Conservation (phyloP, 2,329 filamentous ascomycete genomes). For the Calonectria multiphialidica region DNA sequence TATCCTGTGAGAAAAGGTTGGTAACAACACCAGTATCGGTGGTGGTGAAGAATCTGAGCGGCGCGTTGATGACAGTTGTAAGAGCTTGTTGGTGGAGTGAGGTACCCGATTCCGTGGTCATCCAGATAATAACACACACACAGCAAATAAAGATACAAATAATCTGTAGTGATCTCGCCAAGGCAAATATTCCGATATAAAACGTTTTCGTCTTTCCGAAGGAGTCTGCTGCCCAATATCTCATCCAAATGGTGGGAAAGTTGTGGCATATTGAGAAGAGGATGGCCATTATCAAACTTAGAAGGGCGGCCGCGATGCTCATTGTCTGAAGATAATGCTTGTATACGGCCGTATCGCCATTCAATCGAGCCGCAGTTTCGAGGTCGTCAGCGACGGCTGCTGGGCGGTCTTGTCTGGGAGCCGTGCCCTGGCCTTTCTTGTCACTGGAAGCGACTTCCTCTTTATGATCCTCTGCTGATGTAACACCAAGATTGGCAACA, state of each 20-base stretch:
- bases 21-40: conserved; percentile 49
- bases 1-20: conserved; percentile 53
- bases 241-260: conserved; percentile 50
- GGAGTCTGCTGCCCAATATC: conserved; percentile 32
- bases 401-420: not conserved
- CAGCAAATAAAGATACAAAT: not conserved
- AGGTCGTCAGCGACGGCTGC: not conserved
- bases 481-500: not conserved
- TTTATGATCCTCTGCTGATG: not conserved
- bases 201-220: not conserved
- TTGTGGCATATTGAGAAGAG: conserved; percentile 41
- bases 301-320: conserved; percentile 19
- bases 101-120: conserved; percentile 20
- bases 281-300: conserved; percentile 35
- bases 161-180: conserved; percentile 8
- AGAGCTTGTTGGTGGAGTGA: conserved; percentile 15
- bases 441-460: not conserved
- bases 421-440: not conserved
- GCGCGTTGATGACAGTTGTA: conserved; percentile 30
- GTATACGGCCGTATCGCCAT: conserved; percentile 49
- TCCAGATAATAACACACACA: not conserved
- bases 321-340: conserved; percentile 50
- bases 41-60: conserved; percentile 47
- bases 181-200: conserved; percentile 25
- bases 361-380: conserved; percentile 40